These are phyloP conservation scores for Leccinum disarticulatum DNA, from an alignment of 768 basidiomycete species.

Conservation along the genomic window DNA sequence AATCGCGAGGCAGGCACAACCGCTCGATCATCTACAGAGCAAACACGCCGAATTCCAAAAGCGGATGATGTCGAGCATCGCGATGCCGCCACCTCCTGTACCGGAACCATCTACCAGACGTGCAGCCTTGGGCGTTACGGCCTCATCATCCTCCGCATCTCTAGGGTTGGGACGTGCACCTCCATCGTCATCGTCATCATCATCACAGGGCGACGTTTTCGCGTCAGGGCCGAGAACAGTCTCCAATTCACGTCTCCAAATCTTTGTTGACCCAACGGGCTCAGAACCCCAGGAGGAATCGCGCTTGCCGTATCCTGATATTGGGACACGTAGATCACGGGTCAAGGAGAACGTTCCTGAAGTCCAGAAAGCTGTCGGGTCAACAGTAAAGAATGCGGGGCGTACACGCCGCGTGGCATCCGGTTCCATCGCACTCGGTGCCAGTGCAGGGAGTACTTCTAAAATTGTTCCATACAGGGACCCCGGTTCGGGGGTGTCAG, in stretches of 20 bases:
- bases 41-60: conserved; percentile 87
- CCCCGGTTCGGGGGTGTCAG: conserved; percentile 44
- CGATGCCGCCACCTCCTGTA: conserved; percentile 37
- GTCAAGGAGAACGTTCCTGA: conserved; percentile 79
- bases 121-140: conserved; percentile 45
- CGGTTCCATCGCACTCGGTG: conserved; percentile 19
- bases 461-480: conserved; percentile 69
- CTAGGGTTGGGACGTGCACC: conserved; percentile 12
- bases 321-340: conserved; percentile 75
- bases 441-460: conserved; percentile 38
- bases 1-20: conserved; percentile 77
- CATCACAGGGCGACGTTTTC: conserved; percentile 30
- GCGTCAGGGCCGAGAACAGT: conserved; percentile 35
- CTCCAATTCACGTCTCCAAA: conserved; percentile 59
- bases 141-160: conserved; percentile 35
- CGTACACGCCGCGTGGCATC: conserved; percentile 53
- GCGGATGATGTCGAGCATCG: conserved; percentile 71
- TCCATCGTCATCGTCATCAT: conserved; percentile 9
- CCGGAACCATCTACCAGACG: conserved; percentile 41
- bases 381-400: conserved; percentile 64
- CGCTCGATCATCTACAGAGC: conserved; percentile 75
- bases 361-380: conserved; percentile 64
- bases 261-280: conserved; percentile 73
- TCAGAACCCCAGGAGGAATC: conserved; percentile 45
- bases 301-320: conserved; percentile 59